Evolutionary conservation across 495 filamentous ascomycete genomes (phyloP).

Genomic region (Penicillium tannophilum): DNA sequence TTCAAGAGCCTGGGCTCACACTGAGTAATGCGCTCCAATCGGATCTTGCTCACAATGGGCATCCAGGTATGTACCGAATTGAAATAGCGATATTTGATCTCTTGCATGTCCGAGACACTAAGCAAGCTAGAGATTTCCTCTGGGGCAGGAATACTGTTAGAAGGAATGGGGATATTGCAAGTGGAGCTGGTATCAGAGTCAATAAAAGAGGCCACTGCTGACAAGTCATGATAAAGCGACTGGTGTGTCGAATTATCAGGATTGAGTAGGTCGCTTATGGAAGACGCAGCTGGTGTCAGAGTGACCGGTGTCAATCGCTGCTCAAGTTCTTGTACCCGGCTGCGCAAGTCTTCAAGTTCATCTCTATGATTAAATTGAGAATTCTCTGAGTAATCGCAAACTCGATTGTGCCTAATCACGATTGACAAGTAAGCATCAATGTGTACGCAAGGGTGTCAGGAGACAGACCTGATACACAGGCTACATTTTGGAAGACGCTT

Average conservation of each 20-base stretch:
- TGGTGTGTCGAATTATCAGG: not conserved
- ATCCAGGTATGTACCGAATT: constrained; percentile 2
- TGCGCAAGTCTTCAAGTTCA: not conserved
- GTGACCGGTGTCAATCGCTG: not conserved
- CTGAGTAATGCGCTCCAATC: not conserved
- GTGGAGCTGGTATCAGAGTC: not conserved
- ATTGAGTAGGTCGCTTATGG: not conserved
- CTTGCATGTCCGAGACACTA: not conserved
- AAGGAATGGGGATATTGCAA: not conserved
- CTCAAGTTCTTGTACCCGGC: not conserved
- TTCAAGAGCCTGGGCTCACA: not conserved
- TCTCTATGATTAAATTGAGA: not conserved
- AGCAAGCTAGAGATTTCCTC: not conserved
- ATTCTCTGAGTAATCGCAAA: not conserved
- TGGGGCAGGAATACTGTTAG: not conserved
- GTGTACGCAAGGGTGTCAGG: not conserved
- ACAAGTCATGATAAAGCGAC: not conserved
- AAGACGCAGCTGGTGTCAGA: not conserved
- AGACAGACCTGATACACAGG: not conserved
- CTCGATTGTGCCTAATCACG: not conserved
- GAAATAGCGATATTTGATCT: constrained; percentile 1
- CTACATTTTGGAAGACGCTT: not conserved
- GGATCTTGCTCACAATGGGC: constrained; percentile 6
- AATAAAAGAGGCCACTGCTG: not conserved
- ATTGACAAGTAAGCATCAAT: not conserved